Evolutionary conservation across 768 basidiomycete genomes (phyloP), one percentile per base, ranked within the genome.

Genomic region (Aureoboletus auriporus): DNA sequence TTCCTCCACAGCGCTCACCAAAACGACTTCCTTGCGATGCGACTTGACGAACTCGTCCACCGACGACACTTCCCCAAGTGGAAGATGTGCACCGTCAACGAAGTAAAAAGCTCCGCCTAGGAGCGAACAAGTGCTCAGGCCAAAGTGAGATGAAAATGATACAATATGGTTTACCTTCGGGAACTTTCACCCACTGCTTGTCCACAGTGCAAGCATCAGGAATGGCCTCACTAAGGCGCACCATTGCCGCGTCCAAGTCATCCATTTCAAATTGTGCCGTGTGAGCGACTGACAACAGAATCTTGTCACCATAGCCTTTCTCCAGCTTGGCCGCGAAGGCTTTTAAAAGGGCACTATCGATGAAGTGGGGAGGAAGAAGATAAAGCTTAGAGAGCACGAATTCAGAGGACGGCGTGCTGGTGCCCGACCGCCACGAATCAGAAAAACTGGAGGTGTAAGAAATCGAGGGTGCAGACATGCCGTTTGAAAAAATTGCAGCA

Each of bases 331-430:
- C 52, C 2, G 51, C 39, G 11, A 66, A 62, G 1, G 42, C 16
- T 23, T 42, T 46, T 38, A 68, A 50, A 9, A 45, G 49, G 13
- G 8, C n/a, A 13, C 9, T 8, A 1, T 52, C 42, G 33, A 65
- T 34, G 4, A 60, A 52, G 17, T 30, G 28, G 1, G 57, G 62
- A n/a, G 53, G 27, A n/a, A 68, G 56, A 3, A 68, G 51, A 43
- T 54, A 68, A n/a, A 45, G 11, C 51, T 47, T 60, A 2, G 60
- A 28, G 14, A 33, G 50, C 3, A 33, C 33, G 1, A 54, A 62
- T 39, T 68, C 66, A 34, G 61, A 66, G 10, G 51, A 33, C 1
- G 65, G 64, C 0, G 60, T 68, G 17, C 55, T 64, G 4, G 41
- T 31, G 23, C 53, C 57, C 11, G 62, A 62, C n/a, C 29, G 33